Base-by-base conservation (phyloP, 2,329 filamentous ascomycete species). In the Didymella exigua region DNA sequence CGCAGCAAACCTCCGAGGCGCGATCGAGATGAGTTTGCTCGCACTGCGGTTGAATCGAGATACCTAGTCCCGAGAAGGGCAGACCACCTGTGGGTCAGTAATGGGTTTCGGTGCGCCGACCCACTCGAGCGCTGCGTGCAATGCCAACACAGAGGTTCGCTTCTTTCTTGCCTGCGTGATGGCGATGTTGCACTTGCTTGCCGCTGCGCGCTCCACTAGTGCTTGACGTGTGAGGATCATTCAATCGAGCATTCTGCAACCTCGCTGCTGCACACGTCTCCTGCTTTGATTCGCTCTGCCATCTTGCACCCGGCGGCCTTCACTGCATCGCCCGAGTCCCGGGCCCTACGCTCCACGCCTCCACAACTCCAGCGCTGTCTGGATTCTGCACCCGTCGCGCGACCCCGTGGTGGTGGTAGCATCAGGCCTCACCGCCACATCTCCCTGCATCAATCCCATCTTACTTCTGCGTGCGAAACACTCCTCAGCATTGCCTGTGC, bases 351-450 rank as follows among this genome's bases (percentile, higher is more conserved):
- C n/a, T n/a, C n/a, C 18, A 19, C 16, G 16, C 18, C 33, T 36
- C 33, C 33, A 34, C 18, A 6, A n/a, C n/a, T n/a, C n/a, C n/a
- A n/a, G n/a, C n/a, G n/a, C n/a, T n/a, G n/a, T n/a, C n/a, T n/a
- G n/a, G n/a, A n/a, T n/a, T 9, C 33, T 19, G 7, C 18, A 36
- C 33, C 33, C 33, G n/a, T n/a, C n/a, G n/a, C n/a, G n/a, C n/a
- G n/a, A n/a, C n/a, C n/a, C n/a, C n/a, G n/a, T n/a, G n/a, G 30
- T 16, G 30, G 31, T 18, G 8, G 31, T 5, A 6, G 16, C 29
- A 29, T 52, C 16, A 52, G 49, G 49, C 42, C 49, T 52, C 49
- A 52, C 49, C 49, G 49, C 49, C 36, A 53, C 10, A 10, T 38
- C 24, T 38, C 36, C 36, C 24, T 38, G 36, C 36, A 38, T 38